Evolutionary conservation across 1,284 basidiomycete species (phyloP).

Genomic region (Cryptococcus jaspeensis): DNA sequence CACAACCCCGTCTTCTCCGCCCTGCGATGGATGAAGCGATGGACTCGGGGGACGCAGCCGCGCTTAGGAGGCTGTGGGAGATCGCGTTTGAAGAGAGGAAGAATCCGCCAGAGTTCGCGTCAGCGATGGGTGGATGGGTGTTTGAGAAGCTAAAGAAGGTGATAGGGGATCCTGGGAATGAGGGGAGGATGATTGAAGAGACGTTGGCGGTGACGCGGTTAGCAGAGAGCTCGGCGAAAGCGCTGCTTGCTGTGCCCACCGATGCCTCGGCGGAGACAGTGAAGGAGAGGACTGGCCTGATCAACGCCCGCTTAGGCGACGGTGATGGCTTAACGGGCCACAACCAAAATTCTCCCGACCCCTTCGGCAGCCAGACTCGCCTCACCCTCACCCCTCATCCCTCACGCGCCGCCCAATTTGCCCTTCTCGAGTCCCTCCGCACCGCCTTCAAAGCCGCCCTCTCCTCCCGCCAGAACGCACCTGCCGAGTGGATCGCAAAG

Average conservation of each 20-base stretch:
- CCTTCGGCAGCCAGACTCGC: too few relatives aligned
- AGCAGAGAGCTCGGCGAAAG: constrained; percentile 58
- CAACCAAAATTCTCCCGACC: background rate
- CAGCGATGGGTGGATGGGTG: constrained; percentile 62
- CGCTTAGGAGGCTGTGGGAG: constrained; percentile 62
- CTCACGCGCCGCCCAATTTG: constrained; percentile 22
- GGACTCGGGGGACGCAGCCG: constrained; percentile 55
- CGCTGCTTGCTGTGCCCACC: constrained; percentile 54
- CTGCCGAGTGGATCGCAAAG: constrained; percentile 93
- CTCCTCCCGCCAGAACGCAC: constrained; percentile 76
- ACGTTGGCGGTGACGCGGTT: constrained; percentile 70
- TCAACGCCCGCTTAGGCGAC: too few relatives aligned
- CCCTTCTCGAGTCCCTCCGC: constrained; percentile 51
- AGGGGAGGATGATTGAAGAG: constrained; percentile 67
- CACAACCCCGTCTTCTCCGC: too few relatives aligned
- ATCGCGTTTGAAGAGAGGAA: constrained; percentile 61
- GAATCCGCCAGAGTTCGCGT: too few relatives aligned
- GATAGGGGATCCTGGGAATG: constrained; percentile 59
- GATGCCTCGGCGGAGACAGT: constrained; percentile 12
- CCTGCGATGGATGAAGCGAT: constrained; percentile 61
- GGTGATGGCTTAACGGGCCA: background rate
- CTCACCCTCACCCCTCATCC: too few relatives aligned
- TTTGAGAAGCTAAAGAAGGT: constrained; percentile 35
- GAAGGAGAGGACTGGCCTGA: constrained; percentile 10
- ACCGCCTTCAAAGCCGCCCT: constrained; percentile 81